phyloP scores from a whole-genome alignment of 768 basidiomycete species.

The Lyophyllum semitale region DNA sequence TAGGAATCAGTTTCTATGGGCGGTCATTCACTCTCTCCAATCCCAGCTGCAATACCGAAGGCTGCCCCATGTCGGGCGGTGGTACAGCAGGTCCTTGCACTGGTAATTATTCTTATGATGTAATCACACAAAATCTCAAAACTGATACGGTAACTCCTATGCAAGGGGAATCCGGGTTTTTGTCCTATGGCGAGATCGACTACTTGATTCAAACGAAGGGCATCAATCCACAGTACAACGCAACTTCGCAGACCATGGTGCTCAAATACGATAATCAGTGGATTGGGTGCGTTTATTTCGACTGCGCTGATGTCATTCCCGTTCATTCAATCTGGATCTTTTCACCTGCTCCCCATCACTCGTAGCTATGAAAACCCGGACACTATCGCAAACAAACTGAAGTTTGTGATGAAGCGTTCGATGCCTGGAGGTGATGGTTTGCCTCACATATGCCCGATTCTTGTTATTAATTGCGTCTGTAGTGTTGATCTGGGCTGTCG shows the following conservation, averaged over 20 bases:
- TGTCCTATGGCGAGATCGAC: not conserved
- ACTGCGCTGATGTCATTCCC: no score
- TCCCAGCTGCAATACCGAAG: conserved; percentile 6
- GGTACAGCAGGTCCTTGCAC: conserved; percentile 7
- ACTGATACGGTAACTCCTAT: no score
- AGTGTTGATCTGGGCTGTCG: not conserved
- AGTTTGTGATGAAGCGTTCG: not conserved
- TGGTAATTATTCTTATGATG: no score
- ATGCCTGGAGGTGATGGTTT: no score
- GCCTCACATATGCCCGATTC: no score
- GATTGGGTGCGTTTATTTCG: no score
- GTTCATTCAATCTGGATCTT: no score
- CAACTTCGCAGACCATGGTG: not conserved
- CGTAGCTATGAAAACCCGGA: not conserved
- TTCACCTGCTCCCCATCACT: no score
- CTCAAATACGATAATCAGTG: not conserved
- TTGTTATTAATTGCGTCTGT: no score
- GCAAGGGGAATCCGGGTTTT: not conserved
- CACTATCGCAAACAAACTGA: not conserved
- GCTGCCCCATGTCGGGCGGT: conserved; percentile 14
- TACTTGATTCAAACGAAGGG: not conserved
- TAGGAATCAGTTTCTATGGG: conserved; percentile 22
- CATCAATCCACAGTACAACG: not conserved
- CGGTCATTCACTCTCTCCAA: conserved; percentile 17
- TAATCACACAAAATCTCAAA: no score